Percentiles rank a stretch among this genome's conserved stretches.
These are phyloP conservation scores for Paracoccidioides brasiliensis DNA, from an alignment of 2,329 filamentous ascomycete genomes.

Conservation along the genomic window DNA sequence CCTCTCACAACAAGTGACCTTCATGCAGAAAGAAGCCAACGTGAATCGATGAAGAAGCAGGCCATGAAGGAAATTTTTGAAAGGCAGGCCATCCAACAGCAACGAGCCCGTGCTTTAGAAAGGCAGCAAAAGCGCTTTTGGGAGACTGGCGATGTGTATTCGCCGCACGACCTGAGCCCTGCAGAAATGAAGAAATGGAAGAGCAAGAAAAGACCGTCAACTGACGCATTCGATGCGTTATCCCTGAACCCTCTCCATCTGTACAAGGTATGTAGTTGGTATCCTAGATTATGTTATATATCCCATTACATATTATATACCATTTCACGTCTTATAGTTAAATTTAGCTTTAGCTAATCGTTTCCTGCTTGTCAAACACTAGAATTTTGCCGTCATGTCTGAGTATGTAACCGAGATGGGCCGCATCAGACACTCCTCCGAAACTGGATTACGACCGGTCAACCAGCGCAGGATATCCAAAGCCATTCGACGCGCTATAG, in stretches of 20 bases:
- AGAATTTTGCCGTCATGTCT: slow-evolving; percentile 89
- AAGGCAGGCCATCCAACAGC: slow-evolving; percentile 24
- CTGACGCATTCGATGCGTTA: slow-evolving; percentile 67
- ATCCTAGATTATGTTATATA: neutral
- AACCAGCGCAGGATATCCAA: slow-evolving; percentile 92
- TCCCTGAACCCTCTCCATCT: slow-evolving; percentile 68
- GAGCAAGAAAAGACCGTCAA: slow-evolving; percentile 39
- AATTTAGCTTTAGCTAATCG: neutral
- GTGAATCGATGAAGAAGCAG: slow-evolving; percentile 1
- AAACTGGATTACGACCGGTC: slow-evolving; percentile 69
- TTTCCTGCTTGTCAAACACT: slow-evolving; percentile 4
- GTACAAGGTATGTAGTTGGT: slow-evolving; percentile 56
- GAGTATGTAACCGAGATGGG: slow-evolving; percentile 79
- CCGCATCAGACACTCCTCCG: slow-evolving; percentile 61
- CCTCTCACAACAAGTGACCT: neutral
- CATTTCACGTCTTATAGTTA: neutral
- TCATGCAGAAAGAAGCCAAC: slow-evolving; percentile 1
- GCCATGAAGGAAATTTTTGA: slow-evolving; percentile 13
- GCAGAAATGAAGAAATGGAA: slow-evolving; percentile 74
- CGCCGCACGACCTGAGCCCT: slow-evolving; percentile 72
- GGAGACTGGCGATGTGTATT: slow-evolving; percentile 71
- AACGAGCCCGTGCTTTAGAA: slow-evolving; percentile 25
- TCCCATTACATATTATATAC: slow-evolving; percentile 4
- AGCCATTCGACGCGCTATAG: slow-evolving; percentile 77
- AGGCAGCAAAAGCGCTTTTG: slow-evolving; percentile 49